phyloP scores from a whole-genome alignment of 2,329 filamentous ascomycete genomes.

The Elsinoe arachidis region DNA sequence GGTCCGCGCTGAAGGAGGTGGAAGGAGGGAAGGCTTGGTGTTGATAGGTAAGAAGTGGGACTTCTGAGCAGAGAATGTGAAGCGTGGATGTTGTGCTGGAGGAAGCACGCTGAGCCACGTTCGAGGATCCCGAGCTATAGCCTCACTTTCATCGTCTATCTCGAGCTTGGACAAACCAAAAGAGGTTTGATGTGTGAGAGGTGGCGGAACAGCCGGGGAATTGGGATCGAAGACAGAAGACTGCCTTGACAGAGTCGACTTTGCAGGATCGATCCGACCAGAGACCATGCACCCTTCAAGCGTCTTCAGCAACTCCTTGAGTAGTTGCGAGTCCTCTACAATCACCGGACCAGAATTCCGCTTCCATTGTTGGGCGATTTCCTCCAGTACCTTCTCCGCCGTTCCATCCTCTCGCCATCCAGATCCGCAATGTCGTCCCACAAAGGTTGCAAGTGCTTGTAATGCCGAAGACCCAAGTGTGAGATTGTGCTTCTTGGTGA shows the following conservation, averaged over 20 bases:
- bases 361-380: constrained; percentile 88
- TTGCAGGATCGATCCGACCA: constrained; percentile 54
- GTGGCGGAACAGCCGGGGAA: constrained; percentile 12
- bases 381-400: constrained; percentile 85
- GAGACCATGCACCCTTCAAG: constrained; percentile 83
- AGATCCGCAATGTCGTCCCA: constrained; percentile 87
- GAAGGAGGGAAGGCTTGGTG: constrained; percentile 45
- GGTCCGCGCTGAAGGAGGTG: constrained; percentile 72
- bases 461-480: constrained; percentile 83
- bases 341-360: constrained; percentile 80
- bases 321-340: constrained; percentile 63
- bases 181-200: constrained; percentile 38
- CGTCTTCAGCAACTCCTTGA: constrained; percentile 75
- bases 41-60: constrained; percentile 75
- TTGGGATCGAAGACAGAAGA: constrained; percentile 44
- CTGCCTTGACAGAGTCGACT: constrained; percentile 52
- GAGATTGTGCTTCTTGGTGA: constrained; percentile 95
- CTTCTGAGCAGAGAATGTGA: constrained; percentile 67
- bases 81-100: constrained; percentile 76
- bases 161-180: constrained; percentile 47
- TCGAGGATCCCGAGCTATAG: constrained; percentile 60
- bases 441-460: constrained; percentile 75
- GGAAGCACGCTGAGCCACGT: constrained; percentile 77
- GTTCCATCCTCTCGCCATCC: constrained; percentile 94
- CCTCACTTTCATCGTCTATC: constrained; percentile 49